A percentile compares a stretch with the other conserved stretches of the same genome.
Evolutionary conservation across 108 stramenopile species (phyloP).

Genomic region (Nitzschia sp.): DNA sequence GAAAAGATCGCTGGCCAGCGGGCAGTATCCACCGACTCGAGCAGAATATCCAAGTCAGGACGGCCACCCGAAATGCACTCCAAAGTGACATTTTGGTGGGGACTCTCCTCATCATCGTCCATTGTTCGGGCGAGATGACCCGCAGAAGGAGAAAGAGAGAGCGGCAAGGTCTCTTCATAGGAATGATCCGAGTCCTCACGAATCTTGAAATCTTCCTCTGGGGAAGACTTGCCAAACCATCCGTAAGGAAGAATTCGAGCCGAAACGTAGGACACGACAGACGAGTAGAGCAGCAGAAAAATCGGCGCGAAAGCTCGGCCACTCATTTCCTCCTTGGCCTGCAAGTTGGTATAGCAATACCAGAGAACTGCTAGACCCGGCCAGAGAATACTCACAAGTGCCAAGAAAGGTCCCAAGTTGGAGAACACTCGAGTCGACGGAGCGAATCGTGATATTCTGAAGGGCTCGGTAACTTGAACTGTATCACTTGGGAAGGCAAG

Average conservation of each 20-base stretch:
- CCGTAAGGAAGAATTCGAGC: not conserved
- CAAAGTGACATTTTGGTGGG: not conserved
- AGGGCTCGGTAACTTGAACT: slow-evolving; percentile 8
- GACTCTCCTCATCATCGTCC: not conserved
- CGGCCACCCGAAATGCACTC: not conserved
- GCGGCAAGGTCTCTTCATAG: not conserved
- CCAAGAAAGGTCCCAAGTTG: slow-evolving; percentile 6
- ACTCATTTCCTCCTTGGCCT: slow-evolving; percentile 26
- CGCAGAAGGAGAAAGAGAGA: not conserved
- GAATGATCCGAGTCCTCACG: not conserved
- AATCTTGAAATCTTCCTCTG: not conserved
- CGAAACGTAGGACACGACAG: not conserved
- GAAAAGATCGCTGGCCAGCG: not conserved
- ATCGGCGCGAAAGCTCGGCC: not conserved
- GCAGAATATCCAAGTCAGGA: not conserved
- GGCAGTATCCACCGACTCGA: not conserved
- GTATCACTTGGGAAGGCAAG: not conserved
- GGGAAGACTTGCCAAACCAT: not conserved
- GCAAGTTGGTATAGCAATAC: slow-evolving; percentile 37
- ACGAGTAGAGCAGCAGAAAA: not conserved
- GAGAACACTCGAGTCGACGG: not conserved
- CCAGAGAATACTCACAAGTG: slow-evolving; percentile 6
- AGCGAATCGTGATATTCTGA: not conserved
- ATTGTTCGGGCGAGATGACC: not conserved
- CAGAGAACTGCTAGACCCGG: slow-evolving; percentile 23